Percentiles rank a stretch among this genome's conserved stretches.
phyloP scores from a whole-genome alignment of 148 eudicot species.

The Diospyros kaki region DNA sequence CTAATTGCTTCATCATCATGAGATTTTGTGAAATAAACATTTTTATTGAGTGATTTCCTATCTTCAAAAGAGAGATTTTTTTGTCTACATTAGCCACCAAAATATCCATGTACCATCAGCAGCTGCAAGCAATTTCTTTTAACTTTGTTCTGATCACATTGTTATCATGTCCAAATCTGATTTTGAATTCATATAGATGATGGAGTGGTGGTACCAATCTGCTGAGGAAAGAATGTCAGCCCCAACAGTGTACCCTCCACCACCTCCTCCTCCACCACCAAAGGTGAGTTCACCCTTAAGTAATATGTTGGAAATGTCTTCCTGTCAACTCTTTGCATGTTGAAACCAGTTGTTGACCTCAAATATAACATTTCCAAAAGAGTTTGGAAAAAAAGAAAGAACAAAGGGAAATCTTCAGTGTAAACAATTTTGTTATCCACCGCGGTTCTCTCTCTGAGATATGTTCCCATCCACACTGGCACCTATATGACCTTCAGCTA shows the following conservation, averaged over 20 bases:
- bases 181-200: slow-evolving; percentile 52
- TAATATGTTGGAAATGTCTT: too few relatives aligned
- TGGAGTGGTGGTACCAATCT: slow-evolving; percentile 99
- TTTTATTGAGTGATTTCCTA: too few relatives aligned
- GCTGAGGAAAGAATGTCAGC: slow-evolving; percentile 99
- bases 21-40: too few relatives aligned
- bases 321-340: too few relatives aligned
- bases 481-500: background rate
- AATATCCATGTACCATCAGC: background rate
- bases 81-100: background rate
- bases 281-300: slow-evolving; percentile 34
- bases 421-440: too few relatives aligned
- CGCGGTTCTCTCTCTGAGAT: too few relatives aligned
- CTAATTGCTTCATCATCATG: background rate
- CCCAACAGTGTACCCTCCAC: slow-evolving; percentile 93
- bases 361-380: too few relatives aligned
- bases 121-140: background rate
- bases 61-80: background rate
- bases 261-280: slow-evolving; percentile 96
- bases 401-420: background rate
- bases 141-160: background rate
- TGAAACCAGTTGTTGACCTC: too few relatives aligned
- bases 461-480: too few relatives aligned
- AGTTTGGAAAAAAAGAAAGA: too few relatives aligned
- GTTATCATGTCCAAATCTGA: background rate